These are phyloP conservation scores for Phaeolepiota aurea DNA, from an alignment of 768 basidiomycete genomes.

Conservation along the genomic window DNA sequence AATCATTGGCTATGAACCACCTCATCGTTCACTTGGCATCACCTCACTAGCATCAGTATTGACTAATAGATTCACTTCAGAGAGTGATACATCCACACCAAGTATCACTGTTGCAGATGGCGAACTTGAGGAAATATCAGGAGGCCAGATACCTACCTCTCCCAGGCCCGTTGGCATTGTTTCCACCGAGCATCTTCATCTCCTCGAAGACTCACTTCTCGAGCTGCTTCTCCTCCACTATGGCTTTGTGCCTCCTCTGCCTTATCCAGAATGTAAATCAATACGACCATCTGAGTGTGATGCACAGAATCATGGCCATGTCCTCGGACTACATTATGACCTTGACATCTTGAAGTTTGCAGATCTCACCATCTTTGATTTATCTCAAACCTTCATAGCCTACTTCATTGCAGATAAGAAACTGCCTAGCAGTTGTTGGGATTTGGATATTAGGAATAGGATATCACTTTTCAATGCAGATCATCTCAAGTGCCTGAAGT, in stretches of 20 bases:
- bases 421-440: not conserved
- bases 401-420: not conserved
- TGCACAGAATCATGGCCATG: not conserved
- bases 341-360: not conserved
- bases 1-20: not conserved
- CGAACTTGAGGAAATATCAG: not conserved
- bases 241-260: not conserved
- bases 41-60: no score
- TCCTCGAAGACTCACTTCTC: not conserved
- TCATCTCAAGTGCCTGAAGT: not conserved
- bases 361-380: not conserved
- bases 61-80: no score
- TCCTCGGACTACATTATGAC: not conserved
- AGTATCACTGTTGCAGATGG: no score
- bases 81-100: no score
- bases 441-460: not conserved
- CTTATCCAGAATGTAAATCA: not conserved
- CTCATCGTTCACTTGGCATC: no score
- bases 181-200: not conserved
- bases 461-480: not conserved
- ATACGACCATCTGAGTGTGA: not conserved
- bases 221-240: not conserved
- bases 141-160: not conserved
- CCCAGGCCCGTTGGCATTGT: not conserved
- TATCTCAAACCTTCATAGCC: not conserved